Evolutionary conservation across 2,329 filamentous ascomycete genomes (phyloP).

Genomic region (Aspergillus sergii): DNA sequence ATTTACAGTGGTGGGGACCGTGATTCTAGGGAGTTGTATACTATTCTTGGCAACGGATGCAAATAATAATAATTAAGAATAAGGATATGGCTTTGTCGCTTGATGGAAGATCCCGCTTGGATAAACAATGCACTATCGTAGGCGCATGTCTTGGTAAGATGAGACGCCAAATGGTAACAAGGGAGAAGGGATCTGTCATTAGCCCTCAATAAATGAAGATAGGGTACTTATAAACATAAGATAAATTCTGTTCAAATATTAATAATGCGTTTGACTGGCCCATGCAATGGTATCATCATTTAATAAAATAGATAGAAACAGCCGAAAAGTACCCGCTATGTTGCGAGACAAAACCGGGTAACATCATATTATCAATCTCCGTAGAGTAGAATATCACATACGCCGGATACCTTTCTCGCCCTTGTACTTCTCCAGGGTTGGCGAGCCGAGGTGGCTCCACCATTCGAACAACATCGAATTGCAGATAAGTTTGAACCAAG

Average conservation of each 20-base stretch:
- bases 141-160: background rate
- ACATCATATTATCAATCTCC: background rate
- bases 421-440: conserved; percentile 79
- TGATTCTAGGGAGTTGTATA: conserved; percentile 49
- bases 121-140: background rate
- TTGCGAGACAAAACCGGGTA: background rate
- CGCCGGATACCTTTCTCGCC: conserved; percentile 85
- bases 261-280: conserved; percentile 13
- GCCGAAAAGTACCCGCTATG: background rate
- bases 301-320: background rate
- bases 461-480: conserved; percentile 96
- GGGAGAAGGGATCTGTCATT: background rate
- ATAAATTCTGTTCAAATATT: background rate
- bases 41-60: conserved; percentile 46
- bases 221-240: background rate
- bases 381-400: conserved; percentile 57
- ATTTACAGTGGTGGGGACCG: conserved; percentile 46
- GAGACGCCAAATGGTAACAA: background rate
- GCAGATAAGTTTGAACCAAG: conserved; percentile 99
- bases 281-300: conserved; percentile 16
- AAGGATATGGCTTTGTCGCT: background rate
- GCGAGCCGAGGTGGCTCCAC: conserved; percentile 81
- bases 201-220: background rate
- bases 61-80: conserved; percentile 4
- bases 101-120: background rate